Percentiles rank a stretch among this genome's conserved stretches.
Conservation (phyloP, 139 green algal species). For the Astrephomene gubernaculifera region DNA sequence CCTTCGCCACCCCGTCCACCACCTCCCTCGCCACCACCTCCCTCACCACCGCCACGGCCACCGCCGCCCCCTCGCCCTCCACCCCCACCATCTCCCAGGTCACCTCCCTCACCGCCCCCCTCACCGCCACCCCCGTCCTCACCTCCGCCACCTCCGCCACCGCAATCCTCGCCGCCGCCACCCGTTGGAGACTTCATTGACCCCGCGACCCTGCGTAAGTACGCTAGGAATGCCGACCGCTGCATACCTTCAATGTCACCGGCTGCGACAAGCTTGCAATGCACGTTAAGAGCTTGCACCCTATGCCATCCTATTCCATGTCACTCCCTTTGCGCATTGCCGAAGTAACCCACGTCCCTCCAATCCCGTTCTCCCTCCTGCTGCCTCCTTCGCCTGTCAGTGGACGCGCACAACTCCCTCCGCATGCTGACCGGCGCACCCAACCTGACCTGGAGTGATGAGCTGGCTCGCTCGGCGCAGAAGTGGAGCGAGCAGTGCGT, state of each 20-base stretch:
- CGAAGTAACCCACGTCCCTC: not conserved
- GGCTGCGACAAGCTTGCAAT: not conserved
- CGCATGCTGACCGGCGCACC: not conserved
- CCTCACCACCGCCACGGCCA: not conserved
- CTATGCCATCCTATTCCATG: not conserved
- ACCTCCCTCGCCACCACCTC: not conserved
- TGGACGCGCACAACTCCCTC: conserved; percentile 19
- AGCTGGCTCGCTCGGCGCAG: not conserved
- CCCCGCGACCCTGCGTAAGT: not conserved
- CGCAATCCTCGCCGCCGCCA: not conserved
- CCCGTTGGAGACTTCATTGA: not conserved
- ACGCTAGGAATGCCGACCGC: not conserved
- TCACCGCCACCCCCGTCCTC: not conserved
- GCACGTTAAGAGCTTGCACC: not conserved
- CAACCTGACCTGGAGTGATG: conserved; percentile 28
- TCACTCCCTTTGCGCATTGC: not conserved
- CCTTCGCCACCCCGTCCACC: not conserved
- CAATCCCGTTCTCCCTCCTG: not conserved
- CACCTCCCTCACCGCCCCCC: not conserved
- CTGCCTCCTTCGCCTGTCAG: not conserved
- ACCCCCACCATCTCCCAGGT: not conserved
- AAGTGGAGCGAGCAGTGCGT: not conserved
- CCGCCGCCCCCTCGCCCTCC: not conserved
- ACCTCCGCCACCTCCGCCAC: not conserved
- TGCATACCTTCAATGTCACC: not conserved